Conservation (phyloP, 306 rosid genomes). For the Citrullus colocynthis region DNA sequence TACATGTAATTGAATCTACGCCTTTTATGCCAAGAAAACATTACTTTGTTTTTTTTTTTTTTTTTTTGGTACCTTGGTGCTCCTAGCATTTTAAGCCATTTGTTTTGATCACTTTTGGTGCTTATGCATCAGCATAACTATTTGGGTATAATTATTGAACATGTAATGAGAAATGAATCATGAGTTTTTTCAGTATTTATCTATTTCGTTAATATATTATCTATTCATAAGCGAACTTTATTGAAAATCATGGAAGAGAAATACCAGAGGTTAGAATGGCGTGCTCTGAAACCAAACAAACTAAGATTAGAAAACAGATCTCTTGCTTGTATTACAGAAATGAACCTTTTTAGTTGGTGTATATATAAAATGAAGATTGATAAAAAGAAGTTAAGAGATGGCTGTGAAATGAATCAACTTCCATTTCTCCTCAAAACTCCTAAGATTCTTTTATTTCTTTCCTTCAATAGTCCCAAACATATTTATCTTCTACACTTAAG, state of each 20-base stretch:
- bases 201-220: not conserved
- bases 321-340: not conserved
- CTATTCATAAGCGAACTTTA: not conserved
- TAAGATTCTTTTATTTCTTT: not conserved
- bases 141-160: not conserved
- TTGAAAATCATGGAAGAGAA: not conserved
- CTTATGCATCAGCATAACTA: not conserved
- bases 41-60: not conserved
- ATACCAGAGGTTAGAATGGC: not conserved
- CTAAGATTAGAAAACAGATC: not conserved
- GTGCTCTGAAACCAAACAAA: not conserved
- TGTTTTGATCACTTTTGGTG: not conserved
- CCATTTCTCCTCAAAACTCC: not conserved
- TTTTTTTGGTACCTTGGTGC: not conserved
- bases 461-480: not conserved
- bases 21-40: not conserved
- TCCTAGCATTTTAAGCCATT: not conserved
- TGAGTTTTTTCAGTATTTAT: not conserved
- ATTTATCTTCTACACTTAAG: not conserved
- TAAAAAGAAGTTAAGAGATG: not conserved
- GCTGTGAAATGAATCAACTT: not conserved
- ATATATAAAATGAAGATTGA: not conserved
- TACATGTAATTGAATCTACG: not conserved
- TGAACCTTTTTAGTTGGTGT: not conserved
- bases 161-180: not conserved